These are phyloP conservation scores for Vigna radiata DNA, from an alignment of 306 rosid genomes.

Conservation along the genomic window DNA sequence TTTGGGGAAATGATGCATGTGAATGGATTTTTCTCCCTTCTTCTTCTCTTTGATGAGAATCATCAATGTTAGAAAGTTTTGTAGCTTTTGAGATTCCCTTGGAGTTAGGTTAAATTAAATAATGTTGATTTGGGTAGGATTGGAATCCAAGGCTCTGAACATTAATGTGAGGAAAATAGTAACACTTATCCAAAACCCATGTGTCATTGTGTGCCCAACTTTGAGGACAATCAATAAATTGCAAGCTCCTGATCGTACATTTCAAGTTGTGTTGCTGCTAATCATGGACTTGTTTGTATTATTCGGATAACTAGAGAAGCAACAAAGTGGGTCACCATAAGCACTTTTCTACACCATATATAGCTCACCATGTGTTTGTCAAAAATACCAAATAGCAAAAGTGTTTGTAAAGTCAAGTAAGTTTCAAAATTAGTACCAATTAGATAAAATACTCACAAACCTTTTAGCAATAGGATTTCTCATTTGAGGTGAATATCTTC, in stretches of 20 bases:
- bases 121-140: constrained; percentile 17
- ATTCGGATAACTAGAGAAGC: constrained; percentile 13
- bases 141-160: constrained; percentile 39
- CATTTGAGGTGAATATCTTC: no score
- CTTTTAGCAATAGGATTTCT: no score
- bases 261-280: background rate
- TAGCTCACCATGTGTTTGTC: constrained; percentile 1
- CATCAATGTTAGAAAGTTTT: constrained; percentile 3
- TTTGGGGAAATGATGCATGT: constrained; percentile 44
- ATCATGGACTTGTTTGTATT: constrained; percentile 34
- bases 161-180: constrained; percentile 2
- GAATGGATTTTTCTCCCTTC: constrained; percentile 43
- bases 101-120: constrained; percentile 32
- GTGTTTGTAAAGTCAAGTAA: no score
- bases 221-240: constrained; percentile 29
- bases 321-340: constrained; percentile 41
- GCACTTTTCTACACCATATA: constrained; percentile 24
- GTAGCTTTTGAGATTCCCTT: constrained; percentile 43
- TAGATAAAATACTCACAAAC: no score
- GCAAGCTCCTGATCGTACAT: constrained; percentile 17
- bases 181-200: constrained; percentile 17
- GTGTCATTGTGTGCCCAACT: constrained; percentile 32
- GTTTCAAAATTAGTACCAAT: no score
- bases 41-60: constrained; percentile 24
- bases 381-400: constrained; percentile 10